Conservation (phyloP, 2,329 filamentous ascomycete genomes). For the Dactylellina leptospora region DNA sequence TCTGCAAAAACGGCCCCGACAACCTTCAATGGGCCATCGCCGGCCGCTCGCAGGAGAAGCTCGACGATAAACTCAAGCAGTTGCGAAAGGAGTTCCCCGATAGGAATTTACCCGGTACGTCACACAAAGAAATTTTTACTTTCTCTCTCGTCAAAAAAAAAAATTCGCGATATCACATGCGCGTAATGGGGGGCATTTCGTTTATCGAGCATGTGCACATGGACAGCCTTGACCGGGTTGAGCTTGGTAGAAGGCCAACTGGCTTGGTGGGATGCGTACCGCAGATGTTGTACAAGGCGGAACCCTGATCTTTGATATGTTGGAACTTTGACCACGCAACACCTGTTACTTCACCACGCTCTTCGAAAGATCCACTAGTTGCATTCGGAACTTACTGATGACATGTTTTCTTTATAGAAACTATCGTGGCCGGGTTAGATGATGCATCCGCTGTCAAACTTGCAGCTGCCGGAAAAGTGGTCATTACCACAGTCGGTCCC, state of each 20-base stretch:
- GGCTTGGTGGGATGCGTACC: no score
- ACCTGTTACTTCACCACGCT: not conserved
- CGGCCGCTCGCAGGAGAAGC: slow-evolving; percentile 79
- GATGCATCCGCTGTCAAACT: slow-evolving; percentile 54
- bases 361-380: not conserved
- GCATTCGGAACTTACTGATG: slow-evolving; percentile 56
- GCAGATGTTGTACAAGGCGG: not conserved
- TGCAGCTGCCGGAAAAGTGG: slow-evolving; percentile 52
- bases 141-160: no score
- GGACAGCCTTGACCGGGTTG: no score
- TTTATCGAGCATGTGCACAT: no score
- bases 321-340: slow-evolving; percentile 8
- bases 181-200: no score
- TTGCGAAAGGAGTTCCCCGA: slow-evolving; percentile 74
- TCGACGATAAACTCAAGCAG: slow-evolving; percentile 73
- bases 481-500: slow-evolving; percentile 56
- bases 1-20: slow-evolving; percentile 74
- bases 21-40: slow-evolving; percentile 87
- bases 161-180: no score
- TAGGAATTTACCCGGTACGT: slow-evolving; percentile 73
- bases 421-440: slow-evolving; percentile 54
- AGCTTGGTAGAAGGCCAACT: no score
- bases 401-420: slow-evolving; percentile 58
- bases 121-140: not conserved
- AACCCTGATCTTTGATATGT: not conserved